Evolutionary conservation across 192 early-diverging fungal species (phyloP).

Genomic region (Radiomyces spectabilis): DNA sequence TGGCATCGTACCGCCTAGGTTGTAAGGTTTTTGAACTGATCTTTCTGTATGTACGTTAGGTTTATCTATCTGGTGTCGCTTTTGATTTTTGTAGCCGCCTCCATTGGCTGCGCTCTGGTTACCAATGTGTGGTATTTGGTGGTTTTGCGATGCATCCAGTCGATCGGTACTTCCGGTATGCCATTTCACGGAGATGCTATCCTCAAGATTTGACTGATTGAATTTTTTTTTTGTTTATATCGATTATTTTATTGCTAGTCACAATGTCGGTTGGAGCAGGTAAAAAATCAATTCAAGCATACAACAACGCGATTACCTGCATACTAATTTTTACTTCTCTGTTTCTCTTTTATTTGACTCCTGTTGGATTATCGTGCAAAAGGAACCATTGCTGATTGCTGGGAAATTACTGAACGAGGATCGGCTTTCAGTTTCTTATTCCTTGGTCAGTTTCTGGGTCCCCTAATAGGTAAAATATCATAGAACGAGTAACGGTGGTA

Average conservation of each 20-base stretch:
- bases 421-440: constrained; percentile 17
- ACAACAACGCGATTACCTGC: too few species aligned
- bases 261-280: constrained; percentile 17
- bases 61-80: constrained; percentile 29
- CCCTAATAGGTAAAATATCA: constrained; percentile 6
- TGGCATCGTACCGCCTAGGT: too few species aligned
- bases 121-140: constrained; percentile 26
- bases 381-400: constrained; percentile 25
- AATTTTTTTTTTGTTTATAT: not conserved
- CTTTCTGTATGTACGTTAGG: too few species aligned
- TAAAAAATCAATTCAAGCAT: too few species aligned
- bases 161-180: constrained; percentile 33
- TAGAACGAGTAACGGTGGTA: too few species aligned
- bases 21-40: too few species aligned
- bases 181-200: too few species aligned
- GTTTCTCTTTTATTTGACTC: not conserved
- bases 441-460: constrained; percentile 17
- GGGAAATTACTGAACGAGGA: constrained; percentile 14
- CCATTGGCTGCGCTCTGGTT: constrained; percentile 32
- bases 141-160: constrained; percentile 34
- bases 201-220: too few species aligned
- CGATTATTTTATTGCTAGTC: constrained; percentile 2
- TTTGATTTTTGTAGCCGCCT: constrained; percentile 32
- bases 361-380: constrained; percentile 1
- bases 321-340: not conserved